Evolutionary conservation across 108 stramenopile genomes (phyloP), one percentile per base, ranked within the genome.

Genomic region (Cyclotella kingstonii): DNA sequence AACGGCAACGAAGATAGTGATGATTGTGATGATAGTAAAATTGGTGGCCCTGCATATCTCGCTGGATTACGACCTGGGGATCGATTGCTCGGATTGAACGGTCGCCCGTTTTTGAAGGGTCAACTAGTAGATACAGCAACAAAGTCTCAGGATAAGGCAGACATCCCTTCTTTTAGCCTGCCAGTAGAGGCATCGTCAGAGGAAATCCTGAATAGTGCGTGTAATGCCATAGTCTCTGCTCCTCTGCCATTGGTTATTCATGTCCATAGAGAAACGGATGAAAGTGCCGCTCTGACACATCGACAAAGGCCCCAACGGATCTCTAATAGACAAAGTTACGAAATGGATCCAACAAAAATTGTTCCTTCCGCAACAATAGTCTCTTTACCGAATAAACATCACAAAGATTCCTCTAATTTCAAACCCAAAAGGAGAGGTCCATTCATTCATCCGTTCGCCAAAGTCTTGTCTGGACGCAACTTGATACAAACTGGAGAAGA

Each of bases 11-110:
- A 48, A 10, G 47, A 18, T n/a, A 48, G 2, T 48, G 1, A 3
- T 54, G 17, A 1, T 19, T 2, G 1, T 4, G 29, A 8, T 30
- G 50, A 4, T 12, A 33, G 1, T 8, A 38, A 4, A 55, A 53
- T 40, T 44, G 48, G 36, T 27, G 81, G 87, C 60, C 84, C 86
- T 26, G 82, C 81, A 27, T 66, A 41, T 38, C n/a, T 15, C 15
- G 81, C 80, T 6, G 87, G 81, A 15, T 77, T 92, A 18, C 54
- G 33, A 0, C 80, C 70, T n/a, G 84, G 79, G 8, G 87, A 90
- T 77, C 55, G 63, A 10, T 31, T 93, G 27, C 35, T 93, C 27
- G 91, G 91, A 2, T 63, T 89, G 53, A 89, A 93, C 66, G 91
- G 91, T n/a, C 40, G 30, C 0, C 69, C 84, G 3, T 78, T 89